Base-by-base conservation (phyloP, 352 stramenopile genomes). In the Plasmopara muralis region DNA sequence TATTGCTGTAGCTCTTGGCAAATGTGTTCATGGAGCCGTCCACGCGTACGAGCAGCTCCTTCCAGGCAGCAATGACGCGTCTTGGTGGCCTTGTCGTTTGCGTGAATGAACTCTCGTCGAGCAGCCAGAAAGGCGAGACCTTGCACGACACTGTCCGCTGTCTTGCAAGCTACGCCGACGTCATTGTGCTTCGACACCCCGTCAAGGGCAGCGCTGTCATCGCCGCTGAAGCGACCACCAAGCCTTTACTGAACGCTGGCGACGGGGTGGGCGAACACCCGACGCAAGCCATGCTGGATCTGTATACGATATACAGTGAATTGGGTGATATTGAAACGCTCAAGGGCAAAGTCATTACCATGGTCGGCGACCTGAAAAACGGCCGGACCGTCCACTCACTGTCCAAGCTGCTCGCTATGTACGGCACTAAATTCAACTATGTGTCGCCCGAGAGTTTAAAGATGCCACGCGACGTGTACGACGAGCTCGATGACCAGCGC, bases 331-430 rank as follows among this genome's bases (percentile, higher is more conserved):
- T 83, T 9, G 66, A 74, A 31, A 72, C 74, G 20, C 59, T 94
- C 13, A 60, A 77, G 43, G 77, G 79, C 46, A 97, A 97, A 58
- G 87, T 93, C 33, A 78, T 99, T 31, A 97, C 96, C 9, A 89
- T 99, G 74, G 81, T 99, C 15, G 96, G 97, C 29, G 97, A 99
- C 75, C 86, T 99, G 33, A 99, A 99, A 78, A 93, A 99, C 72
- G 97, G 97, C 34, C 87, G 97, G 55, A 99, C 97, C 2, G 96
- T 99, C 57, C 97, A 99, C 76, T 98, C 93, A 48, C 75, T 99
- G 30, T 86, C 95, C 35, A 95, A 94, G 64, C 72, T 99, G 53
- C 74, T 99, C 18, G 80, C 89, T 13, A 76, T 94, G 52, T 98
- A 96, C 59, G 73, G 82, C 37, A 75, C 94, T 40, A 87, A 59